Evolutionary conservation across 2,329 filamentous ascomycete genomes (phyloP).

Genomic region (Phyllosticta paracitricarpa): DNA sequence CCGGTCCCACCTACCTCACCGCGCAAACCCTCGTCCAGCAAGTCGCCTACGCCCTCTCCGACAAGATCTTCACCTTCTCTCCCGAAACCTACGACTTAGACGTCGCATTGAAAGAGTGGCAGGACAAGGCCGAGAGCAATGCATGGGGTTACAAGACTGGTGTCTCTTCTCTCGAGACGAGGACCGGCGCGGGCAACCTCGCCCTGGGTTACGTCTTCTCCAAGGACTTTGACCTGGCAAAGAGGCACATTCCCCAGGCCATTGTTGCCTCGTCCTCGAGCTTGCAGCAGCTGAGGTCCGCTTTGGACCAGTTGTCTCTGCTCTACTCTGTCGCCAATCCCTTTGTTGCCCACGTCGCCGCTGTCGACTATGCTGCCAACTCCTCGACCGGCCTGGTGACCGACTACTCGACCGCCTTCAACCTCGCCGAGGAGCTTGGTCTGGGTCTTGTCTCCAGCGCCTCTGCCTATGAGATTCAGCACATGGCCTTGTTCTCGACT

Average conservation of each 20-base stretch:
- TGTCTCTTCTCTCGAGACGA: slow-evolving; percentile 73
- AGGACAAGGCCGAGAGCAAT: slow-evolving; percentile 59
- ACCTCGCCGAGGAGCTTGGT: slow-evolving; percentile 79
- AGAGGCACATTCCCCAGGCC: slow-evolving; percentile 83
- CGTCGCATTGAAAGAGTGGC: slow-evolving; percentile 70
- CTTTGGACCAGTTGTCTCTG: slow-evolving; percentile 82
- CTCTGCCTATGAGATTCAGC: slow-evolving; percentile 85
- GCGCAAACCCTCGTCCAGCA: slow-evolving; percentile 92
- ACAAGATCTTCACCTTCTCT: slow-evolving; percentile 96
- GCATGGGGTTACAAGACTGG: slow-evolving; percentile 70
- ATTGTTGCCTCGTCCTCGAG: slow-evolving; percentile 79
- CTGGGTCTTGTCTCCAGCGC: slow-evolving; percentile 75
- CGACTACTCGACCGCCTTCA: slow-evolving; percentile 75
- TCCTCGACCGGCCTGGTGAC: slow-evolving; percentile 63
- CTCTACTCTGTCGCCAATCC: slow-evolving; percentile 88
- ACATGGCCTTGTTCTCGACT: slow-evolving; percentile 86
- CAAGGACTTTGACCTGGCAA: slow-evolving; percentile 85
- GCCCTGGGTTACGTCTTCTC: slow-evolving; percentile 97
- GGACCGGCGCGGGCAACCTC: slow-evolving; percentile 79
- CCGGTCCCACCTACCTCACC: slow-evolving; percentile 83
- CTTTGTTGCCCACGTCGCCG: slow-evolving; percentile 84
- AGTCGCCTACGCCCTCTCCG: slow-evolving; percentile 86
- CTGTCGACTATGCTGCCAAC: slow-evolving; percentile 67
- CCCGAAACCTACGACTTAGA: slow-evolving; percentile 90
- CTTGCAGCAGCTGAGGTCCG: slow-evolving; percentile 67